These are phyloP conservation scores for Cronartium quercuum DNA, from an alignment of 1,284 basidiomycete genomes.

Conservation along the genomic window DNA sequence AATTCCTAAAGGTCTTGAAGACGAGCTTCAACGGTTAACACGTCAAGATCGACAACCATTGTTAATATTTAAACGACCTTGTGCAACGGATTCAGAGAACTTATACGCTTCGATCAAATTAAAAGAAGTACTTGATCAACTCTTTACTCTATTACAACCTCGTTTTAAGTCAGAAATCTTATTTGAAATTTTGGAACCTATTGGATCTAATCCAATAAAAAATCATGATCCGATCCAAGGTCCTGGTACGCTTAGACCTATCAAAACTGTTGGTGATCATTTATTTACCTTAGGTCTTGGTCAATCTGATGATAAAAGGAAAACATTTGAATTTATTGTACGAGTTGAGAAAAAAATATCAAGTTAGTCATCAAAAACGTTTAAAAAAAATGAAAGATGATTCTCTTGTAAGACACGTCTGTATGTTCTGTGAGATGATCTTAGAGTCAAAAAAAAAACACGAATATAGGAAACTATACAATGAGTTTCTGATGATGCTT, in stretches of 20 bases:
- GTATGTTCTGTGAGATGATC: no score
- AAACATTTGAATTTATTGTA: not conserved
- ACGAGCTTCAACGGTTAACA: not conserved
- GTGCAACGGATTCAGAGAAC: not conserved
- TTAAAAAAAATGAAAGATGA: no score
- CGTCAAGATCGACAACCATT: not conserved
- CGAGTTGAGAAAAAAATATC: not conserved
- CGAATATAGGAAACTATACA: no score
- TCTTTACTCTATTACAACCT: not conserved
- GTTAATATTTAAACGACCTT: slow-evolving; percentile 2
- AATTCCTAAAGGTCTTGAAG: slow-evolving; percentile 1
- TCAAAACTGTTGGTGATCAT: not conserved
- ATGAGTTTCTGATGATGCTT: no score
- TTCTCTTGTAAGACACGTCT: no score
- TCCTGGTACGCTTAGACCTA: not conserved
- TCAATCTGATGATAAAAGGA: not conserved
- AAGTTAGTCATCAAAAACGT: no score
- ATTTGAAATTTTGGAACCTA: not conserved
- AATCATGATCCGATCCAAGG: not conserved
- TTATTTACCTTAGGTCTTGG: not conserved
- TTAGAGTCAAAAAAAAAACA: no score
- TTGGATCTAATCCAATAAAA: not conserved
- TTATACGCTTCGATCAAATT: slow-evolving; percentile 12
- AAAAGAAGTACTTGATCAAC: not conserved
- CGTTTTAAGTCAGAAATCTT: not conserved